These are phyloP conservation scores for Boletus sensibilis DNA, from an alignment of 768 basidiomycete genomes.

Conservation along the genomic window DNA sequence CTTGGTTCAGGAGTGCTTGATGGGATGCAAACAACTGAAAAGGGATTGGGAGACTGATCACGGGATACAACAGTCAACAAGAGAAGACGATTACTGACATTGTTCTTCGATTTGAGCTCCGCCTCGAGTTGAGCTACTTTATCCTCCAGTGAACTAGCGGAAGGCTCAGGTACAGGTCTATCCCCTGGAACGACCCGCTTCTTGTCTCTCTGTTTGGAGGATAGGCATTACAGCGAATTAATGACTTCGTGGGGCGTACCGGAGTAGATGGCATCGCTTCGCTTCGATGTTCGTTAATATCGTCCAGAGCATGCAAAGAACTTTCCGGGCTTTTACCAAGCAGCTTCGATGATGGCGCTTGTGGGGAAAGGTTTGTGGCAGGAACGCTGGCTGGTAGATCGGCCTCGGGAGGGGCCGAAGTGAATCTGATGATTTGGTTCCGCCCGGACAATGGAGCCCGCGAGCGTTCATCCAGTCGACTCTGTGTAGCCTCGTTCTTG, in stretches of 20 bases:
- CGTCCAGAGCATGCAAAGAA: background rate
- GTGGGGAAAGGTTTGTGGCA: background rate
- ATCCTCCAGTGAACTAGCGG: constrained; percentile 10
- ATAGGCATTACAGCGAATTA: constrained; percentile 3
- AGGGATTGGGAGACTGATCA: background rate
- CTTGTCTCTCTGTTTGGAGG: constrained; percentile 10
- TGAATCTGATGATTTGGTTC: constrained; percentile 30
- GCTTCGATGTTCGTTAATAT: background rate
- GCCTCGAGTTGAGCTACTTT: constrained; percentile 42
- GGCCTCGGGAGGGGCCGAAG: constrained; percentile 18
- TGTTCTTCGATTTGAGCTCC: constrained; percentile 41
- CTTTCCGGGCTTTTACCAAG: background rate
- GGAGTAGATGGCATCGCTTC: constrained; percentile 10
- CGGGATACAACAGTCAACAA: background rate
- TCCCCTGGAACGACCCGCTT: background rate
- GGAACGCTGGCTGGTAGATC: background rate
- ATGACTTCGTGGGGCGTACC: constrained; percentile 10
- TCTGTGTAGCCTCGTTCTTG: constrained; percentile 14
- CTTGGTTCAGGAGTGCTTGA: constrained; percentile 47
- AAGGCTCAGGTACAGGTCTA: background rate
- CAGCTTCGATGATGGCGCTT: background rate
- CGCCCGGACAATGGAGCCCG: constrained; percentile 20
- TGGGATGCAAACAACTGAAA: constrained; percentile 52
- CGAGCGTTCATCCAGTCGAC: constrained; percentile 8
- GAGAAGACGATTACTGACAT: constrained; percentile 31